phyloP scores from a whole-genome alignment of 1,139 yeast species.

The Debaryomycetaceae sp. region DNA sequence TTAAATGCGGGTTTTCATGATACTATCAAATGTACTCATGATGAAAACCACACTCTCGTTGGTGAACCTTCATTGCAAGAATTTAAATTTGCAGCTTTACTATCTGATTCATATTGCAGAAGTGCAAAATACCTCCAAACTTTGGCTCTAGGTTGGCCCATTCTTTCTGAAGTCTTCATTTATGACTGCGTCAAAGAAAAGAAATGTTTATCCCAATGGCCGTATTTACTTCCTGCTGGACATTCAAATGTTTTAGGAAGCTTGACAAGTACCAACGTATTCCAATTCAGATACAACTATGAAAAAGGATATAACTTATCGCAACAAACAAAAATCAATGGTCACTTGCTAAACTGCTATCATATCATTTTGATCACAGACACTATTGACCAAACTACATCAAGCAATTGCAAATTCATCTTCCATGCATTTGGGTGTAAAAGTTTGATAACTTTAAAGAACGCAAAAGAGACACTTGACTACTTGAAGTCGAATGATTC shows the following conservation, averaged over 20 bases:
- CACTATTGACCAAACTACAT: slow-evolving; percentile 20
- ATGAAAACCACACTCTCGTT: slow-evolving; percentile 11
- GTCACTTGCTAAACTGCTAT: slow-evolving; percentile 25
- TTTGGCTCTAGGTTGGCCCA: slow-evolving; percentile 89
- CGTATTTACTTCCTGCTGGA: slow-evolving; percentile 73
- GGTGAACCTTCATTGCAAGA: slow-evolving; percentile 14
- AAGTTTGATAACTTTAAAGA: slow-evolving; percentile 10
- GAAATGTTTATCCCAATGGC: slow-evolving; percentile 36
- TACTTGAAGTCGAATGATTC: slow-evolving; percentile 6
- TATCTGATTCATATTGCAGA: slow-evolving; percentile 56
- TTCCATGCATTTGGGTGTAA: slow-evolving; percentile 48
- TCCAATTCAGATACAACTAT: slow-evolving; percentile 31
- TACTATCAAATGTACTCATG: slow-evolving; percentile 15
- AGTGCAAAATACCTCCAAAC: slow-evolving; percentile 81
- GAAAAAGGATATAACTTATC: slow-evolving; percentile 19
- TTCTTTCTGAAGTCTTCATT: slow-evolving; percentile 60
- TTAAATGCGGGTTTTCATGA: slow-evolving; percentile 47
- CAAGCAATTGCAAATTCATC: slow-evolving; percentile 41
- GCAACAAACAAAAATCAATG: slow-evolving; percentile 40
- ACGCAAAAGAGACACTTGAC: background rate
- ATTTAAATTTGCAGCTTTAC: slow-evolving; percentile 58
- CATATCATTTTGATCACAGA: slow-evolving; percentile 29
- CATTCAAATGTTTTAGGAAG: slow-evolving; percentile 38
- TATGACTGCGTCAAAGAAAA: slow-evolving; percentile 43
- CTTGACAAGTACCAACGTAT: slow-evolving; percentile 41